Conservation (phyloP, 2,329 filamentous ascomycete genomes). For the Fusarium penzigii region DNA sequence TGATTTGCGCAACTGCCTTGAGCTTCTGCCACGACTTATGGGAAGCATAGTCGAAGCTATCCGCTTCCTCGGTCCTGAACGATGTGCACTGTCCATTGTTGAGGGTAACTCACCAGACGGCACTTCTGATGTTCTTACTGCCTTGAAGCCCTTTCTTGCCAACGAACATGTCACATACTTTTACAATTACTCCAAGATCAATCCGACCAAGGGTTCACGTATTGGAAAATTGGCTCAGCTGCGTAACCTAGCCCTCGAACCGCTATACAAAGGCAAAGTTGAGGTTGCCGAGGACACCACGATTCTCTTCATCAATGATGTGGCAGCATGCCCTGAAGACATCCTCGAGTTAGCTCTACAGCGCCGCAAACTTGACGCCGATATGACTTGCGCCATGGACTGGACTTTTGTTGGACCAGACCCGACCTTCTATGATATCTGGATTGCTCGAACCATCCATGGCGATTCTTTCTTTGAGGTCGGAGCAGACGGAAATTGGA, state of each 20-base stretch:
- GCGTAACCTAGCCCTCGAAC: conserved; percentile 53
- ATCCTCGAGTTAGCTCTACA: conserved; percentile 58
- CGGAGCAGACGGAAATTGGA: conserved; percentile 50
- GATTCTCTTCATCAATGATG: conserved; percentile 56
- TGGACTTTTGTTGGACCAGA: conserved; percentile 49
- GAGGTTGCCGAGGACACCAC: conserved; percentile 39
- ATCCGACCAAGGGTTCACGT: conserved; percentile 45
- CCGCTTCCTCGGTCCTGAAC: conserved; percentile 49
- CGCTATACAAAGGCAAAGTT: conserved; percentile 37
- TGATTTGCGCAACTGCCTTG: conserved; percentile 47
- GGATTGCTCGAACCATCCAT: conserved; percentile 52
- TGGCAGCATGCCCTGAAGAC: conserved; percentile 54
- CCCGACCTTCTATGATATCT: conserved; percentile 59
- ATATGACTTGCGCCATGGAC: conserved; percentile 62
- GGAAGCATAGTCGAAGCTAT: conserved; percentile 53
- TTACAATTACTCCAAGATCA: conserved; percentile 42
- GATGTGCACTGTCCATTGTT: conserved; percentile 55
- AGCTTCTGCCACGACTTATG: conserved; percentile 51
- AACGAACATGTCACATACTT: conserved; percentile 42
- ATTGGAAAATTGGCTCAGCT: conserved; percentile 50
- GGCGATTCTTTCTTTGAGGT: conserved; percentile 59
- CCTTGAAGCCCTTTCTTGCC: conserved; percentile 42
- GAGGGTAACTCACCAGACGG: conserved; percentile 58
- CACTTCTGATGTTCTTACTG: conserved; percentile 50
- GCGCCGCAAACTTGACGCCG: conserved; percentile 44